Evolutionary conservation across 1,284 basidiomycete species (phyloP), one percentile per base, ranked within the genome.

Genomic region (Sporisorium reilianum): DNA sequence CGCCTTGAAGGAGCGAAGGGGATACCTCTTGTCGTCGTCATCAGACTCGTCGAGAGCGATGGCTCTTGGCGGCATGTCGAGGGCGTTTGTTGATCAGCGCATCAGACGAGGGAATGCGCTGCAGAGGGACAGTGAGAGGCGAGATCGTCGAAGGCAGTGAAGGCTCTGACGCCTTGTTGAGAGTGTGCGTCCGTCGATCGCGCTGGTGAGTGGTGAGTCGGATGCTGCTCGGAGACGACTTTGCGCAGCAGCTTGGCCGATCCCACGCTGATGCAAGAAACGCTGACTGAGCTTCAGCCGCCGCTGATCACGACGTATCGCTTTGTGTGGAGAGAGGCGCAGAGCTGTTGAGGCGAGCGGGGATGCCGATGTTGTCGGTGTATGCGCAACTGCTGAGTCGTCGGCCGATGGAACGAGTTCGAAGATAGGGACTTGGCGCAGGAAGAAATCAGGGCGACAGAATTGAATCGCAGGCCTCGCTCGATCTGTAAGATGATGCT

Each of bases 51-150:
- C 49, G 7, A 64, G 25, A 7, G 70, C 60, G 18, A 73, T 18
- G 11, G 42, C 49, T 16, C 48, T 42, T 2, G 65, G 41, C 20
- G 70, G 56, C 70, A 73, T 73, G 26, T 25, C 18, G 48, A 16
- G 0, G n/a, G 28, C 44, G 12, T 5, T 26, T 26, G 0, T 45
- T 18, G 46, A 8, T 48, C 10, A 28, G 28, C 22, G 45, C 45
- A 46, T 30, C n/a, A 48, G 46, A 48, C 12, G 46, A 48, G 0
- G 46, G 7, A 2, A 25, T n/a, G 38, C 23, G 25, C 50, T 6
- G 18, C 18, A 3, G 25, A 40, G 46, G 30, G 46, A 30, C n/a
- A 25, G 46, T 48, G 26, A 9, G 46, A 18, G 2, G n/a, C 3
- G 6, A 3, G 28, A 26, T 20, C 26, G 28, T 30, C 28, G 28